Percentiles rank a stretch among this genome's conserved stretches.
phyloP scores from a whole-genome alignment of 495 filamentous ascomycete genomes.

The Neurospora sublineolata region DNA sequence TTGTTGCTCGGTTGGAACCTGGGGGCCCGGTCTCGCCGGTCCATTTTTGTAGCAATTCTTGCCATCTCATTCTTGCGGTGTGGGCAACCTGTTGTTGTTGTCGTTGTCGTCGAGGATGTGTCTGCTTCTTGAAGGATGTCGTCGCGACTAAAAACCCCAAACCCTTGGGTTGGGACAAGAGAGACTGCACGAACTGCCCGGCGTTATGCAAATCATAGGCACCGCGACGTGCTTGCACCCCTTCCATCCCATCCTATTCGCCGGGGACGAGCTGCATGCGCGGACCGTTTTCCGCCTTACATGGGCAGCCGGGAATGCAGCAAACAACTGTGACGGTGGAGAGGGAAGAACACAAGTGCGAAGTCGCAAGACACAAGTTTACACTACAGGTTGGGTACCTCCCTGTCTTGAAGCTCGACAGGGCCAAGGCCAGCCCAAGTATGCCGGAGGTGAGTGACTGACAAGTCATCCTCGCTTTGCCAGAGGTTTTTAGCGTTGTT shows the following conservation, averaged over 20 bases:
- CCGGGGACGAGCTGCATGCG: conserved; percentile 22
- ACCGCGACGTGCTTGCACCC: conserved; percentile 12
- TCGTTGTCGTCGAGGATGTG: background rate
- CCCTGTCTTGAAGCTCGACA: background rate
- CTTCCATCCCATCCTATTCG: conserved; percentile 21
- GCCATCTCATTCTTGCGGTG: background rate
- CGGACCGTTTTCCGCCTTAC: conserved; percentile 35
- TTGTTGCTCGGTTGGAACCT: background rate
- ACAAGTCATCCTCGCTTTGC: background rate
- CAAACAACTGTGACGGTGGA: background rate
- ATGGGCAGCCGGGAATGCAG: conserved; percentile 23
- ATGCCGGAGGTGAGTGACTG: background rate
- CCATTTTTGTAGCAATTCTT: background rate
- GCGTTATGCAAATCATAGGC: conserved; percentile 27
- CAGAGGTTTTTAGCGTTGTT: background rate
- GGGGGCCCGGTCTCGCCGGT: background rate
- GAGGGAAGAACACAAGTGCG: background rate
- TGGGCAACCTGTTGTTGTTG: background rate
- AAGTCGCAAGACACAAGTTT: background rate
- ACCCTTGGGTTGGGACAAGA: conserved; percentile 14
- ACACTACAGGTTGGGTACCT: background rate
- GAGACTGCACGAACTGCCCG: background rate
- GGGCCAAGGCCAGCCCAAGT: background rate
- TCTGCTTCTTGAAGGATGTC: background rate
- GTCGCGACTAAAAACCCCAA: background rate